phyloP scores from a whole-genome alignment of 2,329 filamentous ascomycete genomes.

The Aureobasidium sp. region DNA sequence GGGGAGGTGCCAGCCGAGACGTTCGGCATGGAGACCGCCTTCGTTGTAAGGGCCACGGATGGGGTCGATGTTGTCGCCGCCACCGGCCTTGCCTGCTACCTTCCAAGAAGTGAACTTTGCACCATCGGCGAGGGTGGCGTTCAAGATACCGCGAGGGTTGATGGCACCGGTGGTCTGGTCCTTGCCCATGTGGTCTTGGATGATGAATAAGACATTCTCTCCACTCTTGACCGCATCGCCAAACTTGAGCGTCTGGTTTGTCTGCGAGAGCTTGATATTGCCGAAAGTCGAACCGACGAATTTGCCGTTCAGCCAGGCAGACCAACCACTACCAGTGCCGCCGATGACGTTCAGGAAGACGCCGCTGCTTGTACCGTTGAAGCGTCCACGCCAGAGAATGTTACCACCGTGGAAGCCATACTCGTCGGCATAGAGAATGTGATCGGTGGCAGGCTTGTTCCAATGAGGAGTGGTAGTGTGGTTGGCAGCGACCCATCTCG shows the following conservation, averaged over 20 bases:
- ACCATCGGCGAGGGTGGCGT: slow-evolving; percentile 42
- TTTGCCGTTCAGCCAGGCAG: slow-evolving; percentile 48
- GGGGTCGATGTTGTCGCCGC: slow-evolving; percentile 45
- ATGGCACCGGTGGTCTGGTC: slow-evolving; percentile 43
- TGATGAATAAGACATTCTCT: slow-evolving; percentile 44
- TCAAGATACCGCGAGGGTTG: slow-evolving; percentile 44
- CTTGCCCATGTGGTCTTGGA: slow-evolving; percentile 53
- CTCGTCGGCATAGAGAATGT: slow-evolving; percentile 34
- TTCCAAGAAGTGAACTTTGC: slow-evolving; percentile 46
- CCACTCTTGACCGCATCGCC: slow-evolving; percentile 34
- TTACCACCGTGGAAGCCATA: slow-evolving; percentile 35
- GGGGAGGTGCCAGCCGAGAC: slow-evolving; percentile 51
- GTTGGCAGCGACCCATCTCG: slow-evolving; percentile 34
- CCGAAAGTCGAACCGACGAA: slow-evolving; percentile 50
- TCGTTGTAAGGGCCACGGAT: slow-evolving; percentile 49
- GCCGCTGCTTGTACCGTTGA: slow-evolving; percentile 30
- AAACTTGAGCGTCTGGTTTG: slow-evolving; percentile 42
- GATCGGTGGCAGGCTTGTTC: slow-evolving; percentile 29
- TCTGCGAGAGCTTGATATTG: slow-evolving; percentile 32
- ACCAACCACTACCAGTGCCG: slow-evolving; percentile 46
- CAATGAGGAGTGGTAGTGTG: slow-evolving; percentile 29
- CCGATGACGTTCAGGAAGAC: slow-evolving; percentile 41
- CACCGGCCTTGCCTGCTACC: slow-evolving; percentile 48
- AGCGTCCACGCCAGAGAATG: slow-evolving; percentile 34
- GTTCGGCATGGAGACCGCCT: slow-evolving; percentile 49